Evolutionary conservation across 2,329 filamentous ascomycete genomes (phyloP).

Genomic region (Remersonia thermophila): DNA sequence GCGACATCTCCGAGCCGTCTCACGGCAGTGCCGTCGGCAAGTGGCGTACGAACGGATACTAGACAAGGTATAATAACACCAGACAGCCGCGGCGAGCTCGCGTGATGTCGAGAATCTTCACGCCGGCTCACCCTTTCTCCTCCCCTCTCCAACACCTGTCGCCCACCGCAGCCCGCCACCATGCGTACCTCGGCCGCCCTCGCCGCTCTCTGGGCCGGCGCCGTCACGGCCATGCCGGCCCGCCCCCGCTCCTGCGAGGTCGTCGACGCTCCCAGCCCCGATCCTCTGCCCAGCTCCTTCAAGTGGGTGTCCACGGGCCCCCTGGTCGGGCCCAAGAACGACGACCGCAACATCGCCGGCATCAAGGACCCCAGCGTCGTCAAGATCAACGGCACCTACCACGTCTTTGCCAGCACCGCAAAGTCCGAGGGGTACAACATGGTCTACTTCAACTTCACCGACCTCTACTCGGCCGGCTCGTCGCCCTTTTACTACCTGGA

Average conservation of each 20-base stretch:
- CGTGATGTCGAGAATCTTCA: no score
- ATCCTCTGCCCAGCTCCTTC: slow-evolving; percentile 7
- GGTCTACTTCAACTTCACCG: slow-evolving; percentile 29
- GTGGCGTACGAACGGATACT: no score
- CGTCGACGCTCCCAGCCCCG: no score
- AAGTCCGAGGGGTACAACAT: slow-evolving; percentile 25
- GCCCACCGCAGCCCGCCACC: background rate
- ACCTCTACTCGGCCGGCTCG: slow-evolving; percentile 21
- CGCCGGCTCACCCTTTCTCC: no score
- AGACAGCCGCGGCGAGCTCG: no score
- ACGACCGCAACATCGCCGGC: slow-evolving; percentile 11
- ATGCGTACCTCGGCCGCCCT: background rate
- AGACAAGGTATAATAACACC: no score
- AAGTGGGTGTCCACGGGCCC: slow-evolving; percentile 13
- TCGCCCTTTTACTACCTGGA: slow-evolving; percentile 28
- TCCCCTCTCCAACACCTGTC: no score
- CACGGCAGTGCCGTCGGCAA: background rate
- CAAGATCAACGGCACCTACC: slow-evolving; percentile 22
- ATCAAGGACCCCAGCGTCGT: slow-evolving; percentile 19
- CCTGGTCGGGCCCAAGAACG: slow-evolving; percentile 12
- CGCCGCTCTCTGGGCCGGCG: slow-evolving; percentile 2
- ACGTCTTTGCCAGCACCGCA: slow-evolving; percentile 29
- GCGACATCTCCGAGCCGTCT: background rate
- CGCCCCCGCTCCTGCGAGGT: background rate
- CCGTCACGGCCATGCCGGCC: slow-evolving; percentile 1